Conservation (phyloP, 495 filamentous ascomycete species). For the Hyaloscypha hepaticicola region DNA sequence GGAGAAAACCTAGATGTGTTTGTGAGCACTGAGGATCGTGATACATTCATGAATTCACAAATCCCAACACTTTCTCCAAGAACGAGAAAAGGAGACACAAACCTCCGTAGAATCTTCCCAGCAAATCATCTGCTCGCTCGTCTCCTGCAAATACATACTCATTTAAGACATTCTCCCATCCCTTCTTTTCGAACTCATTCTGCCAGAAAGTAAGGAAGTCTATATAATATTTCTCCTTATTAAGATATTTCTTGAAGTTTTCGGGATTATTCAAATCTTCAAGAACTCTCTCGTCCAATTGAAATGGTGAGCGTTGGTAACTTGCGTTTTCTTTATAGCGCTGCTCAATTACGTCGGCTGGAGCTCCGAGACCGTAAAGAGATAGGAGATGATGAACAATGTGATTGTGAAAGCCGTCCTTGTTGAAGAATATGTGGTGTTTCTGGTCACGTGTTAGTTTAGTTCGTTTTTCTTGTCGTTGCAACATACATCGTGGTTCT, state of each 20-base stretch:
- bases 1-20: slow-evolving; percentile 58
- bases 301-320: slow-evolving; percentile 57
- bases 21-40: slow-evolving; percentile 8
- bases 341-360: slow-evolving; percentile 51
- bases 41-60: not conserved
- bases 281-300: slow-evolving; percentile 44
- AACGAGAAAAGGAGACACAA: not conserved
- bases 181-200: slow-evolving; percentile 61
- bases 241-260: slow-evolving; percentile 49
- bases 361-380: slow-evolving; percentile 73
- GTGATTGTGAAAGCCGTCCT: slow-evolving; percentile 64
- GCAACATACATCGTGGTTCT: slow-evolving; percentile 59
- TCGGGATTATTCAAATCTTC: slow-evolving; percentile 51
- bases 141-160: slow-evolving; percentile 66
- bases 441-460: slow-evolving; percentile 35
- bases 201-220: slow-evolving; percentile 71
- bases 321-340: slow-evolving; percentile 57
- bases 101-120: slow-evolving; percentile 49
- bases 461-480: not conserved
- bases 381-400: slow-evolving; percentile 74
- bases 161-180: slow-evolving; percentile 55
- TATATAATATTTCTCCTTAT: slow-evolving; percentile 37
- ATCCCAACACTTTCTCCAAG: not conserved
- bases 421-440: slow-evolving; percentile 79
- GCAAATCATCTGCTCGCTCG: slow-evolving; percentile 59